These are phyloP conservation scores for Solanum sejunctum DNA, from an alignment of 257 asterid genomes.

Conservation along the genomic window DNA sequence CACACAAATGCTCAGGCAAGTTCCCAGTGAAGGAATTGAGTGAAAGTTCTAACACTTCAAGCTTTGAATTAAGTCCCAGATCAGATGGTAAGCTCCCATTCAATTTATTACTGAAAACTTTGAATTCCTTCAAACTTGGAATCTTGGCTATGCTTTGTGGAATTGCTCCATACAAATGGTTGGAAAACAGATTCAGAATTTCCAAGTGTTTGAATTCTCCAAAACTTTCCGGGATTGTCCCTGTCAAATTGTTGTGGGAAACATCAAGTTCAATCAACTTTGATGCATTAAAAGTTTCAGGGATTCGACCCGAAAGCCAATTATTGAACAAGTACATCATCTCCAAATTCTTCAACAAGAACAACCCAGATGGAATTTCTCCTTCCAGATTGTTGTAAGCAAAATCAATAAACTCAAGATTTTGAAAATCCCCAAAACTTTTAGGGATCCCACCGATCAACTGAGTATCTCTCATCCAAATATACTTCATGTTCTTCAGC, in stretches of 20 bases:
- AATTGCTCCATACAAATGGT: conserved; percentile 42
- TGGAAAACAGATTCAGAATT: conserved; percentile 28
- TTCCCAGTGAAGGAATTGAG: conserved; percentile 51
- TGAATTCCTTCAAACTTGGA: conserved; percentile 29
- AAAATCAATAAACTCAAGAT: conserved; percentile 28
- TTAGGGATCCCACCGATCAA: conserved; percentile 37
- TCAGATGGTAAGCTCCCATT: conserved; percentile 58
- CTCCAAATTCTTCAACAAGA: conserved; percentile 50
- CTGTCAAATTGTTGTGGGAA: conserved; percentile 42
- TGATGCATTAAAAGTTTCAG: conserved; percentile 29
- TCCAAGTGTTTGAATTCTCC: conserved; percentile 46
- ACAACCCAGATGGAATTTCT: conserved; percentile 25
- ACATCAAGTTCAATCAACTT: conserved; percentile 45
- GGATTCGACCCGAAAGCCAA: conserved; percentile 51
- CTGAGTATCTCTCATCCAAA: conserved; percentile 37
- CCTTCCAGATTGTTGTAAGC: conserved; percentile 19
- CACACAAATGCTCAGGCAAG: conserved; percentile 61
- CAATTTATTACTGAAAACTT: conserved; percentile 41
- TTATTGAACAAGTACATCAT: conserved; percentile 26
- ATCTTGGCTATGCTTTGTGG: conserved; percentile 49
- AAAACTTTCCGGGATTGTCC: conserved; percentile 53
- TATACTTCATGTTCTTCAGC: conserved; percentile 23
- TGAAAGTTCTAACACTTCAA: conserved; percentile 55
- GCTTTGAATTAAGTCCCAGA: conserved; percentile 52
- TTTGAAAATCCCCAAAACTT: conserved; percentile 14